phyloP scores from a whole-genome alignment of 345 rosid species.

The Fremontodendron californicum region DNA sequence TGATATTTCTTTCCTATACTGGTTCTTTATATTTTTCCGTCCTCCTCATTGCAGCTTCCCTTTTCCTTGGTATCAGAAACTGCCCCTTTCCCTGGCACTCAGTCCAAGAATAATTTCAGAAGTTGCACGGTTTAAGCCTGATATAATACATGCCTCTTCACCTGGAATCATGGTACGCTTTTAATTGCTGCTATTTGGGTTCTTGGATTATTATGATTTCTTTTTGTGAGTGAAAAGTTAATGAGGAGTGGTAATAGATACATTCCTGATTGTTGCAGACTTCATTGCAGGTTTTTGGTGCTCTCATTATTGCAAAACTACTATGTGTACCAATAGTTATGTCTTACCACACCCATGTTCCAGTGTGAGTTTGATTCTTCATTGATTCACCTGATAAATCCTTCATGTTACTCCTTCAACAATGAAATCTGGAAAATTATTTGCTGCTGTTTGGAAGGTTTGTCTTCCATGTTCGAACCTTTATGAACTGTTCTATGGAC shows the following conservation, averaged over 20 bases:
- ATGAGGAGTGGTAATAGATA: not conserved
- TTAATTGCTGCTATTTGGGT: not conserved
- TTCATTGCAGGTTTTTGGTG: constrained; percentile 79
- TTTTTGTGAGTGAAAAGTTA: not conserved
- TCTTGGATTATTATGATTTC: constrained; percentile 13
- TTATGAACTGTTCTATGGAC: not conserved
- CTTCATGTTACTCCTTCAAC: not conserved
- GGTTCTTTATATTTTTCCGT: constrained; percentile 8
- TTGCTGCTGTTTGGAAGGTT: not conserved
- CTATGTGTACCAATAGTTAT: constrained; percentile 90
- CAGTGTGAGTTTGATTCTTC: constrained; percentile 67
- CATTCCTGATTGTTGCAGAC: constrained; percentile 21
- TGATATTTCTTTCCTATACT: not conserved
- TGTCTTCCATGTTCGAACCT: not conserved
- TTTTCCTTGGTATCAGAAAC: constrained; percentile 89
- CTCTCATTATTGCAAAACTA: constrained; percentile 79
- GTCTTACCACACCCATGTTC: constrained; percentile 99
- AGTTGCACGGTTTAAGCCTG: constrained; percentile 94
- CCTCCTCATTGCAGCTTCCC: constrained; percentile 64
- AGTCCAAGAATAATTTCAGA: constrained; percentile 97
- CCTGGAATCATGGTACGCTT: constrained; percentile 88
- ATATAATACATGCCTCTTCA: constrained; percentile 97
- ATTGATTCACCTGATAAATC: not conserved
- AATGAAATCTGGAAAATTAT: not conserved
- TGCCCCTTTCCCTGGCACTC: constrained; percentile 91